Percentiles rank a stretch among this genome's conserved stretches.
Conservation (phyloP, 148 eudicot genomes). For the Rhododendron griersonianum region DNA sequence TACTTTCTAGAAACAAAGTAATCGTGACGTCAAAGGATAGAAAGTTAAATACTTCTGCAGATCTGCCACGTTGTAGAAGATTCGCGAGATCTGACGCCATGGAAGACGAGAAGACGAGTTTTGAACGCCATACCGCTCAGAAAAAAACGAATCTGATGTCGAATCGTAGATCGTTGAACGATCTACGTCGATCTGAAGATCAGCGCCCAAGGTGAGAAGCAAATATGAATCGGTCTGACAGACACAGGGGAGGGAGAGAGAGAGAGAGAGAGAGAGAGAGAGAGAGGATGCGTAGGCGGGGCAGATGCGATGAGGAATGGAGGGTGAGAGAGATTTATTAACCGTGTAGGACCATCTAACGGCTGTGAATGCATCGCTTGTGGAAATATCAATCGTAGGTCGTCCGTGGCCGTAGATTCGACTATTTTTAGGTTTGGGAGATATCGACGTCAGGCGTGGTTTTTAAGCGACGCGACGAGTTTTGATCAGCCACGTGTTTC, state of each 20-base stretch:
- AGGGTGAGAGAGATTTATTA: constrained; percentile 19
- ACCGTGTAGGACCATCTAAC: constrained; percentile 6
- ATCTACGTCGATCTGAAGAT: constrained; percentile 5
- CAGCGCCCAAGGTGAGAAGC: not conserved
- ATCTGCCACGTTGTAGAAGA: not conserved
- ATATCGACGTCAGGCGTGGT: constrained; percentile 5
- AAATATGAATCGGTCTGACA: constrained; percentile 1
- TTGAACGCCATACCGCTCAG: not conserved
- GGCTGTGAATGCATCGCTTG: constrained; percentile 17
- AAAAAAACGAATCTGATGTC: constrained; percentile 11
- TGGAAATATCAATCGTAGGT: constrained; percentile 4
- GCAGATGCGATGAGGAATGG: not conserved
- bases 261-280: not conserved
- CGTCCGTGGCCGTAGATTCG: constrained; percentile 8
- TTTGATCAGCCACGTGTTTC: not conserved
- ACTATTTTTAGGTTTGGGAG: not conserved
- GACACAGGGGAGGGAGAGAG: not conserved
- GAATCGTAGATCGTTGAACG: constrained; percentile 22
- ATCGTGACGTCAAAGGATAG: not conserved
- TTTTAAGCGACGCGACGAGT: not conserved
- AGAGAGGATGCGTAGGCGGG: not conserved
- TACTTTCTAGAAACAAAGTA: not conserved
- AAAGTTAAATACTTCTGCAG: not conserved
- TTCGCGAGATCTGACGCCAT: not conserved
- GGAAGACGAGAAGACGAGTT: not conserved